A percentile compares a stretch with the other conserved stretches of the same genome.
phyloP scores from a whole-genome alignment of 2,329 filamentous ascomycete genomes.

The Chrysoporthe deuterocubensis region DNA sequence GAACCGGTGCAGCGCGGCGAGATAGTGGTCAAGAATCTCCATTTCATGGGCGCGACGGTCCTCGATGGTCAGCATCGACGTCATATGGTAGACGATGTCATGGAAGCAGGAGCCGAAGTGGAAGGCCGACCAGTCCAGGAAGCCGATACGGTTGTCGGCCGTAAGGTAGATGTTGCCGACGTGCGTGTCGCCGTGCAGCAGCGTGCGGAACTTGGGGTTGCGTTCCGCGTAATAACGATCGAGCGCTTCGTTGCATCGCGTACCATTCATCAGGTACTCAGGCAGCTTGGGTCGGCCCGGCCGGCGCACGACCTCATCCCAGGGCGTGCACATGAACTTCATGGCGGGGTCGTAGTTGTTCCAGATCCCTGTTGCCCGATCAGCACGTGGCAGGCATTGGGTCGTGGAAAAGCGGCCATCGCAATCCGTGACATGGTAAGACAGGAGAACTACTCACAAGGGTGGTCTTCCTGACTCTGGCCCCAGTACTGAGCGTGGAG shows the following conservation, averaged over 20 bases:
- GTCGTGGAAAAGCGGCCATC: neutral
- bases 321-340: conserved; percentile 34
- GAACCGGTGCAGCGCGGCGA: conserved; percentile 32
- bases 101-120: conserved; percentile 43
- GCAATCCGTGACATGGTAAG: neutral
- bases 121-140: conserved; percentile 44
- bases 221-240: conserved; percentile 38
- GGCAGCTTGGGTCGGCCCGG: conserved; percentile 36
- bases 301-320: conserved; percentile 33
- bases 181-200: conserved; percentile 43
- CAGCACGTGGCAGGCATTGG: neutral
- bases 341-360: conserved; percentile 36
- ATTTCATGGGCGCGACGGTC: conserved; percentile 41
- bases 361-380: conserved; percentile 22
- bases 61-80: conserved; percentile 38
- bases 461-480: conserved; percentile 33
- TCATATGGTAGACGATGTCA: conserved; percentile 43
- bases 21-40: conserved; percentile 41
- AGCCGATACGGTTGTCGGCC: conserved; percentile 31
- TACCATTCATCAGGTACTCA: conserved; percentile 35
- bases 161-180: conserved; percentile 41
- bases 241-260: conserved; percentile 37
- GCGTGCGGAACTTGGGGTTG: conserved; percentile 40
- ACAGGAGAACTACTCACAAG: conserved; percentile 15
- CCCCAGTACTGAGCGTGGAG: conserved; percentile 39